Base-by-base conservation (phyloP, 805 yeast genomes). In the Metschnikowia continentalis region DNA sequence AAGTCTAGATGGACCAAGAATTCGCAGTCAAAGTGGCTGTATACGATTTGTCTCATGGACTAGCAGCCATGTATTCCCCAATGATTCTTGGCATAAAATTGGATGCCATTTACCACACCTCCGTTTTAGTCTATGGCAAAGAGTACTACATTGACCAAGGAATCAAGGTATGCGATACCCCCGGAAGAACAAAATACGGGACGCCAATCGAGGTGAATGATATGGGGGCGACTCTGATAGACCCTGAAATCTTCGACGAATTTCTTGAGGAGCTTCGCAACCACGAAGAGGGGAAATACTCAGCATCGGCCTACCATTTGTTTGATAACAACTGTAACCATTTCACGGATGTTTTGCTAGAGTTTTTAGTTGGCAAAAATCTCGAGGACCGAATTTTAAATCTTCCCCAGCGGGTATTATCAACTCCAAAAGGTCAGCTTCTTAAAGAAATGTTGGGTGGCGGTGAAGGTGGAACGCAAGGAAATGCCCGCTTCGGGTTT, bases 81-180 rank as follows among this genome's bases (percentile, higher is more conserved):
- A 71, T 72, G 64, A 59, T 84, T 7, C 63, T 84, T 1, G 89
- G 88, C 5, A 60, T 65, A n/a, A 59, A 63, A 6, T 61, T 81
- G 7, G 87, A 83, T 30, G 90, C 88, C 13, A 75, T 84, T 6
- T 85, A 84, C 72, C 90, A 84, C 62, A 83, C 88, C 0, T 74
- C 82, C 2, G 78, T 82, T 1, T 82, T 81, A 10, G 72, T 78
- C 17, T 71, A 74, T 56, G 77, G 73, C n/a, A 70, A 69, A 47
- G 90, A 84, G 58, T 72, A 77, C 55, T 84, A 76, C 59, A 82
- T 80, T 47, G 86, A 84, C 51, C 76, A 75, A 37, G 88, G 88
- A 14, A 80, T 85, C 42, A 71, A 69, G 35, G 56, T 67, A 11
- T 54, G 54, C 3, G 50, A 59, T 11, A 48, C 50, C 1, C 82